These are phyloP conservation scores for Pezicula carpinea DNA, from an alignment of 2,329 filamentous ascomycete species.

Conservation along the genomic window DNA sequence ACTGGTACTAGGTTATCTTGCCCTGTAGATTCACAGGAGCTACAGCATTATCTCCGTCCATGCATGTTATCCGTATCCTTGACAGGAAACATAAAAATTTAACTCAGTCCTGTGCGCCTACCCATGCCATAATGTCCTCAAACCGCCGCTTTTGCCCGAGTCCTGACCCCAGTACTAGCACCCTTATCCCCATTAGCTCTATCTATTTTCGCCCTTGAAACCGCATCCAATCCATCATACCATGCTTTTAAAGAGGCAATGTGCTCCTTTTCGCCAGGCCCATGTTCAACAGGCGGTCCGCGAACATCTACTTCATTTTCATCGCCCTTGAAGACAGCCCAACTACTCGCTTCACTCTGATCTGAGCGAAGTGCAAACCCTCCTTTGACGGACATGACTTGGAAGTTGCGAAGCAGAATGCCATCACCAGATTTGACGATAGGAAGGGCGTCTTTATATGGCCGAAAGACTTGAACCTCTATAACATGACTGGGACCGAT, in stretches of 20 bases:
- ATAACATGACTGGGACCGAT: constrained; percentile 44
- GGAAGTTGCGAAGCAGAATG: constrained; percentile 52
- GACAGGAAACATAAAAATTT: no score
- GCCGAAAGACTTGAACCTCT: constrained; percentile 54
- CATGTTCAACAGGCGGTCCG: constrained; percentile 55
- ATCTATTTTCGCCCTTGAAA: constrained; percentile 41
- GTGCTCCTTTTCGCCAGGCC: constrained; percentile 44
- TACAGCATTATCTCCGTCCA: no score
- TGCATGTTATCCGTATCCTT: no score
- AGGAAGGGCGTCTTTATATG: constrained; percentile 53
- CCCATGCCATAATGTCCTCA: no score
- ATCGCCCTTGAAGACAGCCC: constrained; percentile 53
- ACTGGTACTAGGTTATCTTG: no score
- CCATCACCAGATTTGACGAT: constrained; percentile 51
- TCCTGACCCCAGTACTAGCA: background rate
- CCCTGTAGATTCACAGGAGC: no score
- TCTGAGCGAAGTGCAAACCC: constrained; percentile 47
- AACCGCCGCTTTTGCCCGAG: background rate
- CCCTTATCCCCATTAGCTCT: constrained; percentile 36
- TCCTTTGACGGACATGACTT: constrained; percentile 48
- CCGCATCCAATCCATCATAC: constrained; percentile 38
- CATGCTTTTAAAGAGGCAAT: constrained; percentile 45
- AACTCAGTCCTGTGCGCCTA: no score
- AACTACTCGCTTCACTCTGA: constrained; percentile 51
- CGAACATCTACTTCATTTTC: constrained; percentile 45